phyloP scores from a whole-genome alignment of 2,329 filamentous ascomycete genomes.

The Elsinoe necatrix region DNA sequence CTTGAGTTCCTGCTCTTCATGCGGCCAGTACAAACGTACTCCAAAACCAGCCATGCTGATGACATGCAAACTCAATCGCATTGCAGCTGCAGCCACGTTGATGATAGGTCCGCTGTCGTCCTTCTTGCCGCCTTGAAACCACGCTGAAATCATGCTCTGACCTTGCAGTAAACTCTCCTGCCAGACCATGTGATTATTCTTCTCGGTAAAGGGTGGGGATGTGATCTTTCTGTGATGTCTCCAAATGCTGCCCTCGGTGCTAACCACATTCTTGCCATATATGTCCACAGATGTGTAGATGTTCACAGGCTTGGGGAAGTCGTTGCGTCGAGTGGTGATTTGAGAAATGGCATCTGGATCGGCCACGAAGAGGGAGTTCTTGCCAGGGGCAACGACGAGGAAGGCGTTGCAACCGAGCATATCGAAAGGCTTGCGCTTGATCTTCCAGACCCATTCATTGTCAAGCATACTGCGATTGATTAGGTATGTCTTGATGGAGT shows the following conservation, averaged over 20 bases:
- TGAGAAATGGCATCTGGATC: conserved; percentile 59
- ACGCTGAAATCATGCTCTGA: conserved; percentile 50
- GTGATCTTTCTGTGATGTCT: conserved; percentile 64
- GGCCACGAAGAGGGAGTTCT: conserved; percentile 48
- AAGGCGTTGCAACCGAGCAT: conserved; percentile 53
- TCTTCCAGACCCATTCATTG: conserved; percentile 53
- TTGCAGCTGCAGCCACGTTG: conserved; percentile 55
- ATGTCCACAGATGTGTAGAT: conserved; percentile 53
- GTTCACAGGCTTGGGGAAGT: conserved; percentile 61
- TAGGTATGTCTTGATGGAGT: not conserved
- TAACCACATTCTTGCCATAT: conserved; percentile 64
- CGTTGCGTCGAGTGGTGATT: conserved; percentile 56
- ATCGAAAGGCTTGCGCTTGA: conserved; percentile 50
- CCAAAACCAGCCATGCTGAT: conserved; percentile 67
- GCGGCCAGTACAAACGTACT: conserved; percentile 47
- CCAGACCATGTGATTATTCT: conserved; percentile 61
- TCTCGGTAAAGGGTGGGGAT: conserved; percentile 66
- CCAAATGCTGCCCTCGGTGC: conserved; percentile 62
- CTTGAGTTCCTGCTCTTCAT: conserved; percentile 38
- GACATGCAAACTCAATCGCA: conserved; percentile 52
- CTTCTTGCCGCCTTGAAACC: conserved; percentile 40
- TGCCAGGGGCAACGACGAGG: conserved; percentile 52
- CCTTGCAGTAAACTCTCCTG: conserved; percentile 56
- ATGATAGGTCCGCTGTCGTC: conserved; percentile 42
- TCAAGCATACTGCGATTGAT: conserved; percentile 40